These are phyloP conservation scores for Nakazawaea ambrosiae DNA, from an alignment of 805 yeast species.

Conservation along the genomic window DNA sequence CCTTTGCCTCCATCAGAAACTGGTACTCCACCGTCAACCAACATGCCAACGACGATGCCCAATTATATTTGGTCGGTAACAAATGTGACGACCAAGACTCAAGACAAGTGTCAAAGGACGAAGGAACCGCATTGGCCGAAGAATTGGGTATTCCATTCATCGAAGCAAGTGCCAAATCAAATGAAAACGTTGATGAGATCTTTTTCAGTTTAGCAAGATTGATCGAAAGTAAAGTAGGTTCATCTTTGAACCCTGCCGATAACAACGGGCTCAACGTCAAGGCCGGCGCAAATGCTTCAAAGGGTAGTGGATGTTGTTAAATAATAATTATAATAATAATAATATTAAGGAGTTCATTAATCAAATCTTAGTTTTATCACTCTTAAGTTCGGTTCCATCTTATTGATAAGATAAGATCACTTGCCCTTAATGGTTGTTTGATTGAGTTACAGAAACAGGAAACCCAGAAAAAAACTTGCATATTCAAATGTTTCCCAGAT, in stretches of 20 bases:
- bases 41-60: slow-evolving; percentile 95
- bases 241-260: slow-evolving; percentile 24
- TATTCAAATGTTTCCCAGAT: too few species aligned
- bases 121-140: slow-evolving; percentile 83
- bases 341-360: too few species aligned
- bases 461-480: too few species aligned
- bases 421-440: too few species aligned
- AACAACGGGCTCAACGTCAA: slow-evolving; percentile 33
- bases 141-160: slow-evolving; percentile 86
- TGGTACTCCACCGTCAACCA: slow-evolving; percentile 96
- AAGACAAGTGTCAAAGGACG: slow-evolving; percentile 82
- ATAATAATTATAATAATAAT: too few species aligned
- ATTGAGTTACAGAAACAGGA: too few species aligned
- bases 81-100: slow-evolving; percentile 87
- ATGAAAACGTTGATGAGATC: slow-evolving; percentile 85
- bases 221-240: slow-evolving; percentile 71
- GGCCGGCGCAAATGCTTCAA: slow-evolving; percentile 18
- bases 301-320: slow-evolving; percentile 33
- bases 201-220: slow-evolving; percentile 84
- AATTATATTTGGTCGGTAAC: slow-evolving; percentile 89
- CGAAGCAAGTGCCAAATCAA: slow-evolving; percentile 95
- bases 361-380: neutral
- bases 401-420: too few species aligned
- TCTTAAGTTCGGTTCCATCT: too few species aligned
- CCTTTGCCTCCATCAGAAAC: slow-evolving; percentile 85